Percentiles rank a stretch among this genome's conserved stretches.
Evolutionary conservation across 164 flowering plant genomes (phyloP).

Genomic region (Tinospora cordifolia): DNA sequence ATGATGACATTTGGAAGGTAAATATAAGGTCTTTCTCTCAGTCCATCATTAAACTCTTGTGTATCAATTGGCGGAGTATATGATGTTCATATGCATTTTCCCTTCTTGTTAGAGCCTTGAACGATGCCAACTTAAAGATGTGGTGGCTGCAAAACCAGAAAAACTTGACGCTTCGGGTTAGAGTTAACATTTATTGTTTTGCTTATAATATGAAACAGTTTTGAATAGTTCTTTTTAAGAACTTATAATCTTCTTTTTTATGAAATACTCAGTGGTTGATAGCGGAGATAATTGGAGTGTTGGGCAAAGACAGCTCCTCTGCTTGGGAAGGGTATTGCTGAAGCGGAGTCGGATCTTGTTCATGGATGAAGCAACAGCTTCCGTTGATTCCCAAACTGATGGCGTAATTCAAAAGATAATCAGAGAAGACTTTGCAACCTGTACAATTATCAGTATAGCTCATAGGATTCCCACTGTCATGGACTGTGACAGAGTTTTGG

Average conservation of each 20-base stretch:
- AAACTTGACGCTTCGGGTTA: conserved; percentile 76
- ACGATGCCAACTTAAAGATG: conserved; percentile 30
- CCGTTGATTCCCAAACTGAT: conserved; percentile 87
- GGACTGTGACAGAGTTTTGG: conserved; percentile 81
- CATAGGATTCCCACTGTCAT: conserved; percentile 93
- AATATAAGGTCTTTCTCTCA: background rate
- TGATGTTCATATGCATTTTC: background rate
- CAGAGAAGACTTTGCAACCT: conserved; percentile 62
- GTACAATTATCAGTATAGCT: conserved; percentile 92
- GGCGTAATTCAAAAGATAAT: conserved; percentile 74
- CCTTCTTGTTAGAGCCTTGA: conserved; percentile 54
- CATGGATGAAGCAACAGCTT: conserved; percentile 96
- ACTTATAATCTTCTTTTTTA: background rate
- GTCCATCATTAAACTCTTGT: background rate
- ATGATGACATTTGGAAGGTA: conserved; percentile 93
- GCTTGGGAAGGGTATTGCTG: conserved; percentile 74
- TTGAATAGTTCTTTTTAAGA: background rate
- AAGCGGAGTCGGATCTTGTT: conserved; percentile 70
- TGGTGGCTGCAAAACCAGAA: conserved; percentile 57
- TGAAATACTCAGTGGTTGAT: conserved; percentile 48
- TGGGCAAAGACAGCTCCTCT: conserved; percentile 84
- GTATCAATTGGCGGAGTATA: background rate
- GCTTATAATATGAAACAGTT: background rate
- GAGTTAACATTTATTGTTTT: background rate
- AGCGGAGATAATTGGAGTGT: conserved; percentile 94